These are phyloP conservation scores for Emiliania huxleyi DNA, from an alignment of 78 protist genomes.

Conservation along the genomic window DNA sequence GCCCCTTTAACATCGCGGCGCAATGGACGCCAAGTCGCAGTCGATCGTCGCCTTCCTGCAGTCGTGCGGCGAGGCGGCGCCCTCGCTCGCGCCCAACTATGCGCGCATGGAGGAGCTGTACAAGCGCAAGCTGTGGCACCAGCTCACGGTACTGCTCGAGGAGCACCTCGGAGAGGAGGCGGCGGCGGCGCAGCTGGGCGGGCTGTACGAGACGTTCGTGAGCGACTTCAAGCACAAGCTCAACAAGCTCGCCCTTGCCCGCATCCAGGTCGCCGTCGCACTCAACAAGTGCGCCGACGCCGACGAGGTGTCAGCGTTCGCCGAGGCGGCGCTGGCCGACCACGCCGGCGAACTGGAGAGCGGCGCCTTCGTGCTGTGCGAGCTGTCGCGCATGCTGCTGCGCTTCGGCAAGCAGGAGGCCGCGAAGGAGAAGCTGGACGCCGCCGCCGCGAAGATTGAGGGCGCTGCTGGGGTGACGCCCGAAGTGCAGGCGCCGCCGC, in stretches of 20 bases:
- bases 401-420: not conserved
- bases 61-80: not conserved
- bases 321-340: not conserved
- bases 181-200: slow-evolving; percentile 37
- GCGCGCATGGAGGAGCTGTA: not conserved
- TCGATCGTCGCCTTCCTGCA: not conserved
- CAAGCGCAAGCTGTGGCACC: slow-evolving; percentile 34
- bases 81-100: not conserved
- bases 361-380: not conserved
- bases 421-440: not conserved
- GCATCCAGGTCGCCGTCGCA: slow-evolving; percentile 49
- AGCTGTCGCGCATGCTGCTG: not conserved
- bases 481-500: not conserved
- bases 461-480: not conserved
- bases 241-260: slow-evolving; percentile 62
- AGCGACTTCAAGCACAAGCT: slow-evolving; percentile 64
- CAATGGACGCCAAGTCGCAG: slow-evolving; percentile 4
- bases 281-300: not conserved
- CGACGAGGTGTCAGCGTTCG: not conserved
- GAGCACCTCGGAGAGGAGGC: not conserved
- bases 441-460: not conserved
- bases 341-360: not conserved
- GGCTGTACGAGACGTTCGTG: slow-evolving; percentile 60
- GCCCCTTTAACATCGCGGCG: too few species aligned
- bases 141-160: not conserved